Evolutionary conservation across 164 flowering plant genomes (phyloP), one percentile per base, ranked within the genome.

Genomic region (Houttuynia cordata): DNA sequence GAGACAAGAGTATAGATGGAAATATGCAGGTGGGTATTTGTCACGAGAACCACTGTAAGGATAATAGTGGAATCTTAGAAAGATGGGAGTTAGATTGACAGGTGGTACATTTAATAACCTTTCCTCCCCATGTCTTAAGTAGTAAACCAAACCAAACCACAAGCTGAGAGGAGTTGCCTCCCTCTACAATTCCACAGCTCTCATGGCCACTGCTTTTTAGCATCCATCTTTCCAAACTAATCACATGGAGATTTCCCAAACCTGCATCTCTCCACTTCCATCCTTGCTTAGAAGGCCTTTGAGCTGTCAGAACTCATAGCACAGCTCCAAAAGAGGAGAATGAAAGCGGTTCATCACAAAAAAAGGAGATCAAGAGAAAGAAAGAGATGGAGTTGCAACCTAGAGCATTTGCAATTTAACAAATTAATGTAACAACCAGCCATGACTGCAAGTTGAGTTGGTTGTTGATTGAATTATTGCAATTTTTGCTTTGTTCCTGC

Each of bases 301-400:
- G 61, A 58, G 55, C 39, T 62, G 64, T 58, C 70, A 66, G 59
- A 40, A 45, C 23, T 25, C 21, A 66, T 12, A 42, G 18, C n/a
- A n/a, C n/a, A n/a, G n/a, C n/a, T n/a, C n/a, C n/a, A n/a, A n/a
- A n/a, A n/a, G n/a, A n/a, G n/a, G n/a, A n/a, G n/a, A n/a, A n/a
- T n/a, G n/a, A n/a, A n/a, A n/a, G n/a, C n/a, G n/a, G n/a, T n/a
- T n/a, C 56, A 62, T 62, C 58, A 49, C 25, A 9, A 50, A 54
- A 60, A 21, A 13, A 23, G 24, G 58, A 8, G 39, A 39, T n/a
- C 20, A 20, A 8, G 42, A 23, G 22, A 15, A 59, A 23, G 49
- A 9, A 10, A 22, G n/a, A 59, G 22, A 59, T 39, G 19, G 1
- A 6, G 4, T 30, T 42, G 47, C 20, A 52, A 12, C 19, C 3